These are phyloP conservation scores for Daedaleopsis nitida DNA, from an alignment of 768 basidiomycete genomes.

Conservation along the genomic window DNA sequence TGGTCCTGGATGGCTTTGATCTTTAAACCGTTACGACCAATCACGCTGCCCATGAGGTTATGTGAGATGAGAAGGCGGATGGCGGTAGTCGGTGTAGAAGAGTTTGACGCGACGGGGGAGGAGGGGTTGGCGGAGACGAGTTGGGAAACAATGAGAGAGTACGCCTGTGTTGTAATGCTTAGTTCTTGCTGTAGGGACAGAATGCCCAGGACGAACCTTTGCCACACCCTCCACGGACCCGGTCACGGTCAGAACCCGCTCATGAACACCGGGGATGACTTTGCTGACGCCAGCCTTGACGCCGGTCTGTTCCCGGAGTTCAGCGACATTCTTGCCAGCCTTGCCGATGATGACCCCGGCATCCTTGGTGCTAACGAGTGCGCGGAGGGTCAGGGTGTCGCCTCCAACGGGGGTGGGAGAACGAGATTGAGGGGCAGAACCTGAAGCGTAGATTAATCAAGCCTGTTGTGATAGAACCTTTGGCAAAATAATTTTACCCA, in stretches of 20 bases:
- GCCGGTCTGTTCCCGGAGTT: conserved; percentile 91
- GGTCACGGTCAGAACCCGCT: conserved; percentile 93
- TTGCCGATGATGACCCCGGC: conserved; percentile 97
- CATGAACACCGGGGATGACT: conserved; percentile 96
- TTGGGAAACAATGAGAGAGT: conserved; percentile 91
- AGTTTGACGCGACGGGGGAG: conserved; percentile 71
- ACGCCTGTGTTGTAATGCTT: conserved; percentile 59
- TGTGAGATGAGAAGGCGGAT: conserved; percentile 98
- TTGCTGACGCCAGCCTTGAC: conserved; percentile 99
- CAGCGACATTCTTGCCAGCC: conserved; percentile 96
- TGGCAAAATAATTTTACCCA: conserved; percentile 30
- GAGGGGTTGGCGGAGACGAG: conserved; percentile 83
- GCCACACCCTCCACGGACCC: conserved; percentile 92
- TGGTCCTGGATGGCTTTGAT: conserved; percentile 98
- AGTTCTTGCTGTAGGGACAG: neutral
- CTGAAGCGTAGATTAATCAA: conserved; percentile 38
- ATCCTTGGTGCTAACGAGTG: conserved; percentile 96
- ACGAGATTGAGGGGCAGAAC: conserved; percentile 67
- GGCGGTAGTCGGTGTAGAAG: conserved; percentile 62
- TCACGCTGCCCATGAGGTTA: conserved; percentile 99
- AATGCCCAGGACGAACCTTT: conserved; percentile 55
- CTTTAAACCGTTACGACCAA: conserved; percentile 94
- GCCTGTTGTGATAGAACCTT: conserved; percentile 17
- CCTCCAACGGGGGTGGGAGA: conserved; percentile 71
- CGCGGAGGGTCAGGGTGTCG: conserved; percentile 86